Conservation (phyloP, 2,329 filamentous ascomycete species). For the Ilyonectria robusta region DNA sequence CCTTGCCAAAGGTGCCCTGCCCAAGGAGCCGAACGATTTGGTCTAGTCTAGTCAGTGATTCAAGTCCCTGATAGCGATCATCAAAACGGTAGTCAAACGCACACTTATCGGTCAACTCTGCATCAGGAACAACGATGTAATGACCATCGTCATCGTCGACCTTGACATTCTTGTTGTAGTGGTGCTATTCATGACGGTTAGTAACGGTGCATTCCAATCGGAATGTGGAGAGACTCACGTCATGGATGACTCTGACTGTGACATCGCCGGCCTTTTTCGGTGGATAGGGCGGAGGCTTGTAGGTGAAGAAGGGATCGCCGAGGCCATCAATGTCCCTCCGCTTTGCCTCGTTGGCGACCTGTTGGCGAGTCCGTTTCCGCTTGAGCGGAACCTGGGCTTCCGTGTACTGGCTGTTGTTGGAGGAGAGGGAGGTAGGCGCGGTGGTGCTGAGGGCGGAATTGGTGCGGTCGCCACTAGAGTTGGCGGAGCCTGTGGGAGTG, state of each 20-base stretch:
- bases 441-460: slow-evolving; percentile 87
- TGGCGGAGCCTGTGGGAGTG: slow-evolving; percentile 77
- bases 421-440: slow-evolving; percentile 84
- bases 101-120: slow-evolving; percentile 91
- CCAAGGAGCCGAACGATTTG: slow-evolving; percentile 91
- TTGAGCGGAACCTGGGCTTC: slow-evolving; percentile 83
- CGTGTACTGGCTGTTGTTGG: slow-evolving; percentile 73
- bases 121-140: slow-evolving; percentile 92
- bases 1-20: slow-evolving; percentile 98
- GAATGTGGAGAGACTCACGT: slow-evolving; percentile 65
- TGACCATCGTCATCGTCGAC: slow-evolving; percentile 98
- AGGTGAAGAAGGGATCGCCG: slow-evolving; percentile 81
- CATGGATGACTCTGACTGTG: slow-evolving; percentile 71
- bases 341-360: slow-evolving; percentile 86
- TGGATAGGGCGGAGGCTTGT: slow-evolving; percentile 88
- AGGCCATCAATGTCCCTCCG: slow-evolving; percentile 80
- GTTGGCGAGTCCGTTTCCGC: slow-evolving; percentile 88
- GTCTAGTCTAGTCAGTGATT: slow-evolving; percentile 67
- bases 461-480: slow-evolving; percentile 87
- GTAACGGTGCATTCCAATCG: neutral
- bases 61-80: slow-evolving; percentile 8
- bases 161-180: slow-evolving; percentile 74
- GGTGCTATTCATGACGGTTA: slow-evolving; percentile 45
- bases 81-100: slow-evolving; percentile 57
- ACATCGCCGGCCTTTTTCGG: slow-evolving; percentile 92